These are phyloP conservation scores for Apiotrichum veenhuisii DNA, from an alignment of 1,284 basidiomycete genomes.

Conservation along the genomic window DNA sequence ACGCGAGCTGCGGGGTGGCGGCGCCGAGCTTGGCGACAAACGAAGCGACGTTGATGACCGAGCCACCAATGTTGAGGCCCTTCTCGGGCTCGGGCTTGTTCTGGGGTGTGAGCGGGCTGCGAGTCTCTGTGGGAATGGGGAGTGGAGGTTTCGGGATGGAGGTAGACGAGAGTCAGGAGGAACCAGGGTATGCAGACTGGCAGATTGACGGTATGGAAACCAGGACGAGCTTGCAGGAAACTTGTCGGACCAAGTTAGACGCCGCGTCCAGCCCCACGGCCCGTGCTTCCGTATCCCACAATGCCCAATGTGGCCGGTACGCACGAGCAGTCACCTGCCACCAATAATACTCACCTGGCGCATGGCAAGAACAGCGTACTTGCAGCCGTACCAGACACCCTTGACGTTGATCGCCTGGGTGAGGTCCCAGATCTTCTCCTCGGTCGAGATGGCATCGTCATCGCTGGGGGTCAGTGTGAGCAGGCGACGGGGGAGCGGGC, in stretches of 20 bases:
- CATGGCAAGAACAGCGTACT: conserved; percentile 95
- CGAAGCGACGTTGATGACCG: conserved; percentile 93
- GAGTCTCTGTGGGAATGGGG: no score
- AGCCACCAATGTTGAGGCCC: conserved; percentile 77
- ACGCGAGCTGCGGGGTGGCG: conserved; percentile 92
- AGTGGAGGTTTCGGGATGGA: no score
- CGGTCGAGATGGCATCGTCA: conserved; percentile 90
- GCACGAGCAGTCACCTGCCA: no score
- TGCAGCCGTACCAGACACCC: conserved; percentile 98
- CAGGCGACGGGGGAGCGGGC: background rate
- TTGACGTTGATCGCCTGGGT: conserved; percentile 94
- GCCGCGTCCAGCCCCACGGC: no score
- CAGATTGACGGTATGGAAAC: no score
- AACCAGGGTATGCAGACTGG: no score
- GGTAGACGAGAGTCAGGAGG: no score
- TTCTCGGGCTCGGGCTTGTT: conserved; percentile 76
- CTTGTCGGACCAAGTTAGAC: no score
- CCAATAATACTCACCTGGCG: conserved; percentile 51
- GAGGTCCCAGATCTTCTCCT: conserved; percentile 92
- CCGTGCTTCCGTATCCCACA: no score
- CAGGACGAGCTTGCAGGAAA: no score
- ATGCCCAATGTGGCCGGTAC: no score
- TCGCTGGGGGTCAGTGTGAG: conserved; percentile 52
- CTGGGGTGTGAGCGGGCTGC: conserved; percentile 32
- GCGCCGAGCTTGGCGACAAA: conserved; percentile 92